phyloP scores from a whole-genome alignment of 2,329 filamentous ascomycete species.

The Mycogone perniciosa region DNA sequence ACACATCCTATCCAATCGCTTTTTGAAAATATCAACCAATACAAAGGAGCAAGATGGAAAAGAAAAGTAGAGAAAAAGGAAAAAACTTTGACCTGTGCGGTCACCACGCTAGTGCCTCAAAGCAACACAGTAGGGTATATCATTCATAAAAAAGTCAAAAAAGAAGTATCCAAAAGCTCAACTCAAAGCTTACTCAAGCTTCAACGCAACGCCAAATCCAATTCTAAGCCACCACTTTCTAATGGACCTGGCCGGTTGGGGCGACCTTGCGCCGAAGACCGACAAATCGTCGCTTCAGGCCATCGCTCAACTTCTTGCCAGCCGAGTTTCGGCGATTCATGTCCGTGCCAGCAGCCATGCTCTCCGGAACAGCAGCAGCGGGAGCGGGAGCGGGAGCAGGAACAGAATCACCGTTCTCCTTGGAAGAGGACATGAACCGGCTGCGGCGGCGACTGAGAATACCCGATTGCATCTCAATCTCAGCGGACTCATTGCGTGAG shows the following conservation, averaged over 20 bases:
- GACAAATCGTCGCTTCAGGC: constrained; percentile 48
- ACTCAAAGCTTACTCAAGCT: too few species aligned
- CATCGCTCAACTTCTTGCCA: constrained; percentile 41
- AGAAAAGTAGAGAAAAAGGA: too few species aligned
- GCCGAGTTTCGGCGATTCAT: constrained; percentile 36
- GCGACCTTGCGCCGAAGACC: constrained; percentile 39
- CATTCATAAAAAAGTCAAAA: not conserved
- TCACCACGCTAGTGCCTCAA: too few species aligned
- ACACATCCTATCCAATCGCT: not conserved
- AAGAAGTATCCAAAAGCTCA: not conserved
- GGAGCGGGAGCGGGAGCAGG: constrained; percentile 12
- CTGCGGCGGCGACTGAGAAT: not conserved
- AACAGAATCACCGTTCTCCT: constrained; percentile 41
- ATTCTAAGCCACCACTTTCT: not conserved
- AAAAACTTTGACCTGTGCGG: too few species aligned
- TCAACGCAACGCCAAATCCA: not conserved
- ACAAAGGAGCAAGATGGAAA: not conserved
- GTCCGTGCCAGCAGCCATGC: constrained; percentile 5
- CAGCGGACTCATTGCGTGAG: constrained; percentile 13
- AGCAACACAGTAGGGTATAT: not conserved
- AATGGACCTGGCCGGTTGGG: constrained; percentile 14
- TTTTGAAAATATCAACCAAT: not conserved
- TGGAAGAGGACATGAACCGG: constrained; percentile 18
- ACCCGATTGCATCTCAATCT: constrained; percentile 9
- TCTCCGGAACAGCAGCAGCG: constrained; percentile 7